Percentiles rank a stretch among this genome's conserved stretches.
Conservation (phyloP, 75 land plant species). For the Selaginella tamariscina region DNA sequence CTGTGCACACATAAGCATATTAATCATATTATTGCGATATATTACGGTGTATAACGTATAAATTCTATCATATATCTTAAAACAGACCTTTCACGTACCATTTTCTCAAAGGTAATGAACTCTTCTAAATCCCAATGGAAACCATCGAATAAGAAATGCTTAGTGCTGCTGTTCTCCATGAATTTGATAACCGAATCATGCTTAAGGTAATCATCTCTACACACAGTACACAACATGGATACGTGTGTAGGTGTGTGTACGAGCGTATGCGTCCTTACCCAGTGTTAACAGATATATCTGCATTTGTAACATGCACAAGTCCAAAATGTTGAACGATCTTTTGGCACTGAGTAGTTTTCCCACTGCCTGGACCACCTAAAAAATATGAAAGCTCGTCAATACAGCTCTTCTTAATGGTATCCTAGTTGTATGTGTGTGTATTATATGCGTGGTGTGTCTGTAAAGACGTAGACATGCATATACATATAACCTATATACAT, state of each 20-base stretch:
- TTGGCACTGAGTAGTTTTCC: slow-evolving; percentile 1
- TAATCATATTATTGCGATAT: background rate
- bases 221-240: background rate
- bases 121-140: background rate
- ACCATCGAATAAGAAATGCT: background rate
- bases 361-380: background rate
- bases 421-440: too few relatives aligned
- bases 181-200: background rate
- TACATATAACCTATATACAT: too few relatives aligned
- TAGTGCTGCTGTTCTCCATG: background rate
- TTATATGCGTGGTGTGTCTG: too few relatives aligned
- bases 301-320: background rate
- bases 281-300: background rate
- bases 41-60: too few relatives aligned
- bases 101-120: background rate
- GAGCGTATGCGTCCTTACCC: background rate
- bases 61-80: too few relatives aligned
- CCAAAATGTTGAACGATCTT: background rate
- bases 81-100: background rate
- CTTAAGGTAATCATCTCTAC: background rate
- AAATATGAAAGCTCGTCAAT: background rate
- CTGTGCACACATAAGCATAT: background rate
- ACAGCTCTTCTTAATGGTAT: too few relatives aligned
- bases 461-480: too few relatives aligned
- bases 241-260: background rate